These are phyloP conservation scores for Aspergillus sp. DNA, from an alignment of 2,329 filamentous ascomycete genomes.

Conservation along the genomic window DNA sequence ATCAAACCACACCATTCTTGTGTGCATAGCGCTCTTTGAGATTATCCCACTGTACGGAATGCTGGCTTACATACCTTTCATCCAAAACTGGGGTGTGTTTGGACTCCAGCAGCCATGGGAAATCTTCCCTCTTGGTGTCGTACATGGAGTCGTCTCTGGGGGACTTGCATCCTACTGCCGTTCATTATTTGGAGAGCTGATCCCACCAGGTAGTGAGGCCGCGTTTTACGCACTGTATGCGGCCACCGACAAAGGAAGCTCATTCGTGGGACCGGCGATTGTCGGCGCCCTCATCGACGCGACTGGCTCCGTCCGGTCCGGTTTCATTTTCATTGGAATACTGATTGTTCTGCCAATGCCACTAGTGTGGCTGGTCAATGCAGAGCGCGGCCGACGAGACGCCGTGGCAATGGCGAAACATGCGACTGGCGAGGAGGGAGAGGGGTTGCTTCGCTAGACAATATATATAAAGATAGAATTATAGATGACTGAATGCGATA, in stretches of 20 bases:
- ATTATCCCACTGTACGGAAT: conserved; percentile 88
- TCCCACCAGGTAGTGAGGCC: conserved; percentile 85
- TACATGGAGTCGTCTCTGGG: conserved; percentile 85
- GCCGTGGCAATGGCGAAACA: conserved; percentile 33
- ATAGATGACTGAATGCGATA: no score
- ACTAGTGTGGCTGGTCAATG: conserved; percentile 70
- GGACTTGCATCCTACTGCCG: conserved; percentile 84
- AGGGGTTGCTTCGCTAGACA: conserved; percentile 24
- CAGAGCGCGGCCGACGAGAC: conserved; percentile 36
- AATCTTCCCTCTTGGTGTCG: conserved; percentile 82
- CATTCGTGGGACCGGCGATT: conserved; percentile 84
- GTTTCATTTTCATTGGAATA: conserved; percentile 83
- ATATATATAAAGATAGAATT: no score
- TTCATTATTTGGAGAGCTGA: conserved; percentile 81
- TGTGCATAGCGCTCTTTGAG: conserved; percentile 82
- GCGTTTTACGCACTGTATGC: conserved; percentile 93
- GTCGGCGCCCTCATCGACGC: conserved; percentile 84
- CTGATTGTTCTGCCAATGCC: conserved; percentile 80
- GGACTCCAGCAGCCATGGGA: conserved; percentile 88
- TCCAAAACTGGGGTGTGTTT: conserved; percentile 69
- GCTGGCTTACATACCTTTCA: conserved; percentile 75
- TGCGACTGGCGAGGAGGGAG: conserved; percentile 27
- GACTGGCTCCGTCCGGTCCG: conserved; percentile 71
- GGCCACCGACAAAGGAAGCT: conserved; percentile 91
- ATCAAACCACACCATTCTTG: conserved; percentile 82